Evolutionary conservation across 192 early-diverging fungal genomes (phyloP).

Genomic region (Pilobolus umbonatus): DNA sequence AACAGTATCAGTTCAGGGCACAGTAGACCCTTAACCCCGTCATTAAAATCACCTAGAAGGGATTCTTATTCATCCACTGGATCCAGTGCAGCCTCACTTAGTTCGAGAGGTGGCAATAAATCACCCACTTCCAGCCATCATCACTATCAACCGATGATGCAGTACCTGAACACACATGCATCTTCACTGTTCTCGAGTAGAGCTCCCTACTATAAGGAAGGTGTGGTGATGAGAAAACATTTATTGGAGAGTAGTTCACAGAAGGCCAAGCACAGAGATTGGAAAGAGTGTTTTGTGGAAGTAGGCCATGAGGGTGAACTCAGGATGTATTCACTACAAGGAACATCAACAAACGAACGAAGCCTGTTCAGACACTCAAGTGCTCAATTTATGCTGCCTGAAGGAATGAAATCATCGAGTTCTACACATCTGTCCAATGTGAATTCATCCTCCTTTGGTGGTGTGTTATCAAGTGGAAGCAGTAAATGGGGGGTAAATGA

Average conservation of each 20-base stretch:
- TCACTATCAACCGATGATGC: constrained; percentile 7
- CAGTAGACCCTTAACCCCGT: background rate
- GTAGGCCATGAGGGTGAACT: constrained; percentile 59
- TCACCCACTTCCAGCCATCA: background rate
- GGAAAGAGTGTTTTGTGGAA: constrained; percentile 76
- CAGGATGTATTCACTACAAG: constrained; percentile 70
- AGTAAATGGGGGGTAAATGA: constrained; percentile 5
- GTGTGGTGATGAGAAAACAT: constrained; percentile 82
- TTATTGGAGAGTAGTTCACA: constrained; percentile 65
- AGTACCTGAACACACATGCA: background rate
- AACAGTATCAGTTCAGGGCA: background rate
- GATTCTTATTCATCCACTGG: constrained; percentile 14
- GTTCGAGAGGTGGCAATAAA: background rate
- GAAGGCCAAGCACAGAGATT: constrained; percentile 74
- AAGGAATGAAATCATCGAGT: no score
- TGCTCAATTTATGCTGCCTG: constrained; percentile 2
- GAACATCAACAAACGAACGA: constrained; percentile 32
- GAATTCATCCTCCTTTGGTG: constrained; percentile 9
- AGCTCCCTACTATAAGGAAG: constrained; percentile 50
- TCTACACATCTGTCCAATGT: no score
- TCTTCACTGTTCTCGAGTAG: constrained; percentile 10
- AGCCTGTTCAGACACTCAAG: constrained; percentile 21
- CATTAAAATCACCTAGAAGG: constrained; percentile 2
- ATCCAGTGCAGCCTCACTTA: constrained; percentile 4
- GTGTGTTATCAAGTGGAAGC: background rate